A percentile compares a stretch with the other conserved stretches of the same genome.
Evolutionary conservation across 495 filamentous ascomycete genomes (phyloP).

Genomic region (Tuber aestivum): DNA sequence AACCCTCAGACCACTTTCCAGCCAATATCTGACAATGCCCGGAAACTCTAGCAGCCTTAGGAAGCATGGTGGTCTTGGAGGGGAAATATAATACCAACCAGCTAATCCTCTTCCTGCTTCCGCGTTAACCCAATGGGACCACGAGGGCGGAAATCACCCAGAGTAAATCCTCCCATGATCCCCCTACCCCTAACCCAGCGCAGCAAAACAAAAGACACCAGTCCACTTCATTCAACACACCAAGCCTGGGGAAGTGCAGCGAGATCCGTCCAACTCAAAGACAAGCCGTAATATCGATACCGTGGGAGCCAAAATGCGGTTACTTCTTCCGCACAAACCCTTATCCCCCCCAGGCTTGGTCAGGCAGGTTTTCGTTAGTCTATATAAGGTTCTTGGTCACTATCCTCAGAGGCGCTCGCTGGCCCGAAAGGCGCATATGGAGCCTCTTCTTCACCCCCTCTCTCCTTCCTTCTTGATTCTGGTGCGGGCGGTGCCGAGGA

Average conservation of each 20-base stretch:
- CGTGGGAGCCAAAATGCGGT: background rate
- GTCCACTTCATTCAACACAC: background rate
- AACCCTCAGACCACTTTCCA: background rate
- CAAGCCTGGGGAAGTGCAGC: background rate
- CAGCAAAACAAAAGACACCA: background rate
- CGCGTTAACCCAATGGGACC: background rate
- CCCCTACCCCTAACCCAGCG: background rate
- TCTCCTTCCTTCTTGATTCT: no score
- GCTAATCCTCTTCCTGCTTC: background rate
- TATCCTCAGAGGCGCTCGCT: no score
- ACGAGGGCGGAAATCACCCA: background rate
- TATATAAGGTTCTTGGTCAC: no score
- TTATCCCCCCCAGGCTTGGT: no score
- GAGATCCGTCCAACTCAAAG: background rate
- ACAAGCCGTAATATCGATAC: background rate
- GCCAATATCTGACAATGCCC: background rate
- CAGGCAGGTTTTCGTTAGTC: no score
- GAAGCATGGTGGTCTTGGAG: background rate
- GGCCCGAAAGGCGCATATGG: no score
- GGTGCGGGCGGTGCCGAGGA: no score
- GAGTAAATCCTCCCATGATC: background rate
- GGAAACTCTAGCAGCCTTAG: background rate
- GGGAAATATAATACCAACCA: background rate
- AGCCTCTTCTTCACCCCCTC: no score
- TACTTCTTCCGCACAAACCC: no score